phyloP scores from a whole-genome alignment of 2,329 filamentous ascomycete genomes.

The Colletotrichum spaethianum region DNA sequence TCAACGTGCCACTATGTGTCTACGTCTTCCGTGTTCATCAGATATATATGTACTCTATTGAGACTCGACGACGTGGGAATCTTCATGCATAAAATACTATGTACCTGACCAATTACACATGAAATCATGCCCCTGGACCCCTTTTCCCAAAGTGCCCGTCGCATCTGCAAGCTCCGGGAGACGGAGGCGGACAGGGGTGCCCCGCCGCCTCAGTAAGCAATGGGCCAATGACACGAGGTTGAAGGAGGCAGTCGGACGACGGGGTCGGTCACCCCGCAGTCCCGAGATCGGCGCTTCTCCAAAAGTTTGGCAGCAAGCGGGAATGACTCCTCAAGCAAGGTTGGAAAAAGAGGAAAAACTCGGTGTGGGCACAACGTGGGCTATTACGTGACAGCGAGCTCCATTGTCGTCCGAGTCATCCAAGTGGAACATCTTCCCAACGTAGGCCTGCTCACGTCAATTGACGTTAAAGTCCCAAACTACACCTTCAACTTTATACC shows the following conservation, averaged over 20 bases:
- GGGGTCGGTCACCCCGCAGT: conserved; percentile 29
- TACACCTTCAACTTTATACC: not conserved
- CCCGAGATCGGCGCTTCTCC: conserved; percentile 38
- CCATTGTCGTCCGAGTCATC: conserved; percentile 1
- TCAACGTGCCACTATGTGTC: not conserved
- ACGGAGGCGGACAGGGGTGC: conserved; percentile 30
- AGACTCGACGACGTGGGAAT: not conserved
- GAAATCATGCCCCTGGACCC: conserved; percentile 15
- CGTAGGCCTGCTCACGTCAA: not conserved
- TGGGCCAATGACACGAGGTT: conserved; percentile 1
- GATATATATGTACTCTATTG: not conserved
- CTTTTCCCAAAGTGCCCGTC: not conserved
- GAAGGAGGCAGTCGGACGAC: not conserved
- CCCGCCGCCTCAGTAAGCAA: conserved; percentile 16
- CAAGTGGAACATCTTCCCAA: conserved; percentile 3
- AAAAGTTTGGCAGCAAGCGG: conserved; percentile 14
- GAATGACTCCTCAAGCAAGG: conserved; percentile 21
- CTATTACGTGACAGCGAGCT: conserved; percentile 30
- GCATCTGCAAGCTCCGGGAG: conserved; percentile 25
- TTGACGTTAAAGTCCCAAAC: not conserved
- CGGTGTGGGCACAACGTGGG: not conserved
- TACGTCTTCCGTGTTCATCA: not conserved
- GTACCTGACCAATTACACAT: not conserved
- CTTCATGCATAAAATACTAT: not conserved
- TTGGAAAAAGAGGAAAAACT: not conserved